A percentile compares a stretch with the other conserved stretches of the same genome.
phyloP scores from a whole-genome alignment of 345 rosid genomes.

The Raphanus raphanistrum region DNA sequence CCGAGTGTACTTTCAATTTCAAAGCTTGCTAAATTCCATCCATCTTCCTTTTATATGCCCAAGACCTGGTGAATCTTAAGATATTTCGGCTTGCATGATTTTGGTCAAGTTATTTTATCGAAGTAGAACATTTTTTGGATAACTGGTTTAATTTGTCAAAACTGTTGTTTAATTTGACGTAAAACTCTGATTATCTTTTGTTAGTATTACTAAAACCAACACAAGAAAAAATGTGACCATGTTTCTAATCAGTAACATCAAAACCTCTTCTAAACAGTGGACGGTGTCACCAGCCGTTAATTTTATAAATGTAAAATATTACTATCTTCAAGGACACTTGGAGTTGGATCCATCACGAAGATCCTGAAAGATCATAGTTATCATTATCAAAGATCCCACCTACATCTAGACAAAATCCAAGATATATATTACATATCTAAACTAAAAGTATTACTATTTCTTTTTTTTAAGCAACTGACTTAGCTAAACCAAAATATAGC shows the following conservation, averaged over 20 bases:
- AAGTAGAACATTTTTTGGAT: background rate
- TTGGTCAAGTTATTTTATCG: background rate
- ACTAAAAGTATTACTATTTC: background rate
- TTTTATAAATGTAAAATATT: background rate
- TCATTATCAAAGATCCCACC: conserved; percentile 31
- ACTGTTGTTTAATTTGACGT: background rate
- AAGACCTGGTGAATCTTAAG: background rate
- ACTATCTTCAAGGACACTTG: conserved; percentile 10
- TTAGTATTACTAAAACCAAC: no score
- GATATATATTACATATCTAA: background rate
- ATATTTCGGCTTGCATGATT: background rate
- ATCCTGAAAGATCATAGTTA: conserved; percentile 29
- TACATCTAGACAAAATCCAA: conserved; percentile 14
- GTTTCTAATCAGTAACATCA: background rate
- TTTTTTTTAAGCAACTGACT: background rate
- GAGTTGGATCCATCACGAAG: conserved; percentile 15
- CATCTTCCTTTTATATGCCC: background rate
- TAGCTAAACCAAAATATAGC: background rate
- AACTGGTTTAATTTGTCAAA: background rate
- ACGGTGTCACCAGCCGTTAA: conserved; percentile 27
- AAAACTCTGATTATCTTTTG: background rate
- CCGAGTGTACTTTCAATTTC: conserved; percentile 4
- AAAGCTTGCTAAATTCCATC: conserved; percentile 13
- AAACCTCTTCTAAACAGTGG: conserved; percentile 26
- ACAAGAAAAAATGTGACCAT: no score